Percentiles rank a stretch among this genome's conserved stretches.
Conservation (phyloP, 1,284 basidiomycete species). For the Cerioporus squamosus region DNA sequence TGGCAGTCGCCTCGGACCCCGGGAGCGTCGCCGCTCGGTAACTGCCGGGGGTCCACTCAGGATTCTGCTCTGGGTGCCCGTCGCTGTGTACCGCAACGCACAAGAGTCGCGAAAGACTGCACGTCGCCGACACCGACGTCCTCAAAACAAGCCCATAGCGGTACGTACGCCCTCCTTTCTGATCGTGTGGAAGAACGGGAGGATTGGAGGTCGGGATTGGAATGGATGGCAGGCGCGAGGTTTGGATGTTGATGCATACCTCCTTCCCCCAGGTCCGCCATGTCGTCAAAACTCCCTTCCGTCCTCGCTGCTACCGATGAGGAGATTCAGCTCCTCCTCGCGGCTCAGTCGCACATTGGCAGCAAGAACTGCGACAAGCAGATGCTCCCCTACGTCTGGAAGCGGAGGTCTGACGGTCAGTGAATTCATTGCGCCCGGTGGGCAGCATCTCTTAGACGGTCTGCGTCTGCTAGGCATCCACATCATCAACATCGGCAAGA, state of each 20-base stretch:
- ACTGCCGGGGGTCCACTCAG: constrained; percentile 24
- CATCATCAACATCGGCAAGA: constrained; percentile 98
- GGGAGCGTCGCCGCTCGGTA: constrained; percentile 12
- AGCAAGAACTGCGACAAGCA: constrained; percentile 99
- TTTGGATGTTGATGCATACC: constrained; percentile 39
- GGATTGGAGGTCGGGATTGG: constrained; percentile 27
- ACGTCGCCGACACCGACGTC: constrained; percentile 39
- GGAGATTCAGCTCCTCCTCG: constrained; percentile 94
- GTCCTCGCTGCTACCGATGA: constrained; percentile 94
- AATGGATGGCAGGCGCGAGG: constrained; percentile 33
- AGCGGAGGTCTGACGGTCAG: constrained; percentile 92
- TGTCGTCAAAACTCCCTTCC: constrained; percentile 92
- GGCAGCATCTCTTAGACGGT: constrained; percentile 22
- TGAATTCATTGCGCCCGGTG: constrained; percentile 9
- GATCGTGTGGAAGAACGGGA: constrained; percentile 34
- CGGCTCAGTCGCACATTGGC: constrained; percentile 96
- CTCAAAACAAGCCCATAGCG: constrained; percentile 38
- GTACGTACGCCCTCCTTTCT: constrained; percentile 32
- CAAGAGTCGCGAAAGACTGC: constrained; percentile 36
- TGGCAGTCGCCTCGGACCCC: constrained; percentile 10
- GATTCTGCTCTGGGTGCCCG: constrained; percentile 19
- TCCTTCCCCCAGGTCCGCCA: constrained; percentile 40
- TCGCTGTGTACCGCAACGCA: constrained; percentile 30
- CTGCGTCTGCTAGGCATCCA: constrained; percentile 74
- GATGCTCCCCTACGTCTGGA: constrained; percentile 98